Base-by-base conservation (phyloP, 2,329 filamentous ascomycete species). In the Paradendryphiella salina region DNA sequence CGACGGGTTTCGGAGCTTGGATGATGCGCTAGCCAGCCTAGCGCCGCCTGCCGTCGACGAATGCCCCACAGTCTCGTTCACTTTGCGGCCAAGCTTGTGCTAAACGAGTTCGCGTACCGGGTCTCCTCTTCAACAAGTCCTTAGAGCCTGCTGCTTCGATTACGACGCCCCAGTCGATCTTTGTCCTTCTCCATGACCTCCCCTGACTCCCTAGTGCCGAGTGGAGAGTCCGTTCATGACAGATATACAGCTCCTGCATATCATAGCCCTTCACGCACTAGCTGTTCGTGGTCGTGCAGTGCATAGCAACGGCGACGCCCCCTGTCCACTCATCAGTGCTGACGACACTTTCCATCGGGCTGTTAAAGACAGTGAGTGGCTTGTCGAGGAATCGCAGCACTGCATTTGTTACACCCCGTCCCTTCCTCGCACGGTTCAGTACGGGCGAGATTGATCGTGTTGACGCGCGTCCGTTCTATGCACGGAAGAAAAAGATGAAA, bases 401-500 rank as follows among this genome's bases (percentile, higher is more conserved):
- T 43, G 29, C 37, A 5, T 36, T 13, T 14, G 37, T 42, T 39
- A 32, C 38, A 39, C 17, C 28, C 28, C 37, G 31, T 51, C 31
- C 6, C 21, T 41, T 17, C 28, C 20, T 38, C 21, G 41, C 42
- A 37, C 38, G 17, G 23, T 46, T 35, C 34, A 29, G 13, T 28
- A 37, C 10, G 38, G 43, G 26, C 46, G 35, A 39, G 32, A 44
- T 43, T 43, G 31, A 28, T 29, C 18, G 37, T 18, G 28, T 8
- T 20, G 49, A 52, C 54, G 48, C 52, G 45, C 50, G 47, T 58
- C 56, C 59, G 53, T 53, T 57, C 50, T 15, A 38, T 37, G 39
- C 53, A 57, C 55, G 53, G 47, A 52, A 58, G 50, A 54, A 52
- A 54, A 52, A 61, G 52, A 53, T 61, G 57, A 57, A 56, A 54